Evolutionary conservation across 768 basidiomycete genomes (phyloP).

Genomic region (Tylopilus balloui): DNA sequence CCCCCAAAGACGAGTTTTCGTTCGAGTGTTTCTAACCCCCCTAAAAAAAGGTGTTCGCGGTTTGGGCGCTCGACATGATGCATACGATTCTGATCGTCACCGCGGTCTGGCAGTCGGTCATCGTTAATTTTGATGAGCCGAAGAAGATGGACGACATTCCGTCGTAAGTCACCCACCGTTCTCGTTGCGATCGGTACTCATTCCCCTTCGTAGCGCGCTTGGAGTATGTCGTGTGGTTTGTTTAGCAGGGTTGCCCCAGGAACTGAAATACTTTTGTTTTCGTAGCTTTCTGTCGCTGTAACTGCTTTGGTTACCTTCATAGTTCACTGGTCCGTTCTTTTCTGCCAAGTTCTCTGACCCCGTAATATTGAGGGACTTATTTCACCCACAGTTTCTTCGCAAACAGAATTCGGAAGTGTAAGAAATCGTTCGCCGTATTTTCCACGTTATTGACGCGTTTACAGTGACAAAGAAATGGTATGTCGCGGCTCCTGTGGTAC

Average conservation of each 20-base stretch:
- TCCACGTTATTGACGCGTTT: constrained; percentile 1
- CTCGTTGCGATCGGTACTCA: neutral
- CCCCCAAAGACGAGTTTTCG: too few relatives aligned
- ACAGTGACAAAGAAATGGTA: constrained; percentile 33
- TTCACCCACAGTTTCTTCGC: constrained; percentile 30
- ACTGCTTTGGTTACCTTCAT: constrained; percentile 30
- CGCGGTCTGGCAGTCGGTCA: constrained; percentile 28
- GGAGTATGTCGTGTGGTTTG: constrained; percentile 16
- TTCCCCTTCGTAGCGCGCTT: constrained; percentile 18
- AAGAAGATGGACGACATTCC: constrained; percentile 28
- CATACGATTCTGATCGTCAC: constrained; percentile 26
- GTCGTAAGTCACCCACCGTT: constrained; percentile 12
- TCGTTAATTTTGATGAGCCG: constrained; percentile 22
- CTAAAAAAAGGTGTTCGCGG: constrained; percentile 28
- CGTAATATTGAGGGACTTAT: neutral
- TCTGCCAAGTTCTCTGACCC: neutral
- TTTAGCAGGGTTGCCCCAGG: too few relatives aligned
- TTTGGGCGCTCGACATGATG: constrained; percentile 29
- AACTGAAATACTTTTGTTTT: too few relatives aligned
- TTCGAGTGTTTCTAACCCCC: too few relatives aligned
- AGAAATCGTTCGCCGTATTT: neutral
- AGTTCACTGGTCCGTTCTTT: constrained; percentile 27
- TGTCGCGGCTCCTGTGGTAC: constrained; percentile 27
- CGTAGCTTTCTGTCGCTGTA: constrained; percentile 31
- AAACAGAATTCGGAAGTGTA: constrained; percentile 31